Base-by-base conservation (phyloP, 164 flowering plant species). In the Platanus orientalis region DNA sequence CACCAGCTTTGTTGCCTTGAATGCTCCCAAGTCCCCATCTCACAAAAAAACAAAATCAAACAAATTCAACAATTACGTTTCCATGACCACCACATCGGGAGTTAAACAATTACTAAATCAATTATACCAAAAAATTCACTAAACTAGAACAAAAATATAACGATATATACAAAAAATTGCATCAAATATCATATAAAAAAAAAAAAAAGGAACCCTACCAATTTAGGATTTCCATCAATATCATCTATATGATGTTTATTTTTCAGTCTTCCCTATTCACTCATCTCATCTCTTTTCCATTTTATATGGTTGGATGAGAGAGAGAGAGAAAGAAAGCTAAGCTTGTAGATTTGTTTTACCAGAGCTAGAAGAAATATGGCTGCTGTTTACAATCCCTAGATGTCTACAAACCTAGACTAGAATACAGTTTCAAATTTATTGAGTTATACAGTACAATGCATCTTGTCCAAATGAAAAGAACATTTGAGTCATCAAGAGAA, bases 61-160 rank as follows among this genome's bases (percentile, higher is more conserved):
- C 19, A 7, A 32, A 57, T 29, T 57, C 59, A 57, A 34, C 59
- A 57, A 45, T 57, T 57, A 32, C 44, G 59, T 57, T 57, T 57
- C 59, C 59, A n/a, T 21, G 16, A 0, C 21, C 59, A n/a, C 29
- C 12, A 19, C 23, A 34, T 34, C 11, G 58, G 42, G 1, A 30
- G 44, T 32, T 57, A 11, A 32, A 57, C 23, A 55, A 0, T 23
- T n/a, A n/a, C n/a, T n/a, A n/a, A n/a, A n/a, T n/a, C n/a, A n/a
- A n/a, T n/a, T n/a, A n/a, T n/a, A n/a, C 30, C 6, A 19, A 11
- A 30, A 55, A 14, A 3, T 21, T n/a, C 32, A 32, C 1, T 7
- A 57, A 11, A 11, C n/a, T 21, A 20, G 3, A 6, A 7, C 17
- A 21, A 57, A 57, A 6, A 7, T 29, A 57, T 19, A 20, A 28